Base-by-base conservation (phyloP, 2,329 filamentous ascomycete species). In the Microcyclosporella mali region DNA sequence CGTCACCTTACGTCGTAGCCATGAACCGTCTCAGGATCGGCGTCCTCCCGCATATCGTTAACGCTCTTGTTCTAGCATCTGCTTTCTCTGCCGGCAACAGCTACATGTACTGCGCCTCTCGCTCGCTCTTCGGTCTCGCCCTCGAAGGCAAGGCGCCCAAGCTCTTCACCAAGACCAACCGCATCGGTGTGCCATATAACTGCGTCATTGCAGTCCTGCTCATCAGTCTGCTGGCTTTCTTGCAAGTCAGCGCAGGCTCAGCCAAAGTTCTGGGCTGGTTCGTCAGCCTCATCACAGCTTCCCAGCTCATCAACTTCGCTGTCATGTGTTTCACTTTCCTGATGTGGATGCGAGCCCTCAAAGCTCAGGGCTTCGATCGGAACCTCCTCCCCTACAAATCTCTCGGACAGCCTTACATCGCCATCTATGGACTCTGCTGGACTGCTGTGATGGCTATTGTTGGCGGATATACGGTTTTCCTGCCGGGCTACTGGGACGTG, bases 391-490 rank as follows among this genome's bases (percentile, higher is more conserved):
- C 84, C 0, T 88, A 86, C 66, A 79, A 74, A 50, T 78, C 79
- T 1, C 72, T 71, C 49, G 71, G 77, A 16, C 84, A 87, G 66
- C 85, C 85, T 3, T 88, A 81, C 50, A 71, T 77, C 0, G 84
- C 85, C 0, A 88, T 77, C 55, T 79, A 81, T 37, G 81, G 78
- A 0, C 65, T 87, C 27, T 33, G 15, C 12, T 53, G 77, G 74
- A n/a, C 82, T 76, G 1, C 75, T 77, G 62, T 84, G 50, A 88
- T 90, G 81, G 76, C 81, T 0, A 79, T 89, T 53, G 79, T 88
- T 1, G 79, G 82, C 7, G 85, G 85, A 0, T 90, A 88, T 50
- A 75, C 81, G 0, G 84, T 89, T 1, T 90, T 89, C 55, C 58
- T 88, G 34, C 80, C 82, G 0, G 72, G 71, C 0, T 41, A 21